Evolutionary conservation across 2,329 filamentous ascomycete genomes (phyloP).

Genomic region (Fusarium staphyleae): DNA sequence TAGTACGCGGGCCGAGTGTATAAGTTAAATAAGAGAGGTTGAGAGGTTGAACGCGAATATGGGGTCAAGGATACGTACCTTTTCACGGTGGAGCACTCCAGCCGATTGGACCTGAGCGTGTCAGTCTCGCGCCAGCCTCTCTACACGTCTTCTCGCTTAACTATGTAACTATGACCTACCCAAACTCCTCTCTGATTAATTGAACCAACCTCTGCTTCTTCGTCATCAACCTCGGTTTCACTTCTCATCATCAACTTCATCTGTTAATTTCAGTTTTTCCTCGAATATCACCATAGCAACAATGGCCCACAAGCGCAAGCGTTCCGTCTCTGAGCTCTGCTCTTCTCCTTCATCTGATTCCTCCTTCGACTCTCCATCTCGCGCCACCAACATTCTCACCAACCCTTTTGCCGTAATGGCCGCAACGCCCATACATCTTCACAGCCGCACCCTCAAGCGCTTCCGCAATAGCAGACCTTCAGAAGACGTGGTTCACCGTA

Average conservation of each 20-base stretch:
- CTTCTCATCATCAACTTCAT: background rate
- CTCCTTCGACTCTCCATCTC: constrained; percentile 50
- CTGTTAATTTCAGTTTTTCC: background rate
- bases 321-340: constrained; percentile 65
- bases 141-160: too few relatives aligned
- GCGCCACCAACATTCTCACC: constrained; percentile 41
- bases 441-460: constrained; percentile 67
- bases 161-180: too few relatives aligned
- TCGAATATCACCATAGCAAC: background rate
- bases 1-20: too few relatives aligned
- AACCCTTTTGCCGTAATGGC: constrained; percentile 46
- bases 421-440: constrained; percentile 52
- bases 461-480: constrained; percentile 66
- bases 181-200: too few relatives aligned
- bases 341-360: constrained; percentile 54
- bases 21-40: too few relatives aligned
- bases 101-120: constrained; percentile 17
- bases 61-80: too few relatives aligned
- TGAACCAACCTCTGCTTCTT: background rate
- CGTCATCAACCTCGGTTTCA: background rate
- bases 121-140: constrained; percentile 21
- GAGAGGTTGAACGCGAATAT: constrained; percentile 15
- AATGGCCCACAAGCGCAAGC: constrained; percentile 67
- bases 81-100: too few relatives aligned
- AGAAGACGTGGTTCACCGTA: constrained; percentile 62